A percentile compares a stretch with the other conserved stretches of the same genome.
Evolutionary conservation across 495 filamentous ascomycete species (phyloP).

Genomic region (Aspergillus bridgeri): DNA sequence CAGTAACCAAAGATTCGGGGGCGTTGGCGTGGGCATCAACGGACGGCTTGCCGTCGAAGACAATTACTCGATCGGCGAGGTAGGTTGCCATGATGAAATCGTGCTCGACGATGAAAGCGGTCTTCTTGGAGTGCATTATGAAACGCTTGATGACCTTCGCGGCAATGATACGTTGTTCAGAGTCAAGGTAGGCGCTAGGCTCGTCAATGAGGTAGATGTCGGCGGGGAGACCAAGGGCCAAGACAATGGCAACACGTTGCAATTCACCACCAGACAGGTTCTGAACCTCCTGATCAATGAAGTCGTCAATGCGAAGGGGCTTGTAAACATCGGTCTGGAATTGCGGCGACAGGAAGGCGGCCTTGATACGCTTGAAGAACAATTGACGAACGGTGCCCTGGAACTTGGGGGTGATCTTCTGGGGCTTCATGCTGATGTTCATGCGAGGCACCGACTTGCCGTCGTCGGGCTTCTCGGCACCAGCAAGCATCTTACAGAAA

Average conservation of each 20-base stretch:
- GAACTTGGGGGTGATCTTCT: slow-evolving; percentile 98
- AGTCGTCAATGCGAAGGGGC: slow-evolving; percentile 94
- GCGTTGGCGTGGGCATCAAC: slow-evolving; percentile 81
- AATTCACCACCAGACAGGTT: slow-evolving; percentile 98
- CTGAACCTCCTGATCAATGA: slow-evolving; percentile 99
- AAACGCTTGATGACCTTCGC: slow-evolving; percentile 97
- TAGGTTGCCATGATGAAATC: slow-evolving; percentile 99
- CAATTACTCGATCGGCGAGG: slow-evolving; percentile 95
- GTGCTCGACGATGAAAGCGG: slow-evolving; percentile 98
- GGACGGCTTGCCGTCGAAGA: slow-evolving; percentile 92
- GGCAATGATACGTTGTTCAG: slow-evolving; percentile 97
- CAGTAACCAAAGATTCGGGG: slow-evolving; percentile 88
- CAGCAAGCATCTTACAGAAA: slow-evolving; percentile 94
- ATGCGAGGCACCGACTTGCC: slow-evolving; percentile 74
- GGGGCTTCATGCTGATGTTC: slow-evolving; percentile 98
- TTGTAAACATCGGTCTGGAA: slow-evolving; percentile 99
- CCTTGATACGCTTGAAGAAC: slow-evolving; percentile 97
- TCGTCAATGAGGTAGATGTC: slow-evolving; percentile 99
- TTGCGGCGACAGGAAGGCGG: slow-evolving; percentile 89
- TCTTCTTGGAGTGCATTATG: slow-evolving; percentile 99
- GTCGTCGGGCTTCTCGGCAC: slow-evolving; percentile 84
- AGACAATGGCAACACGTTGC: slow-evolving; percentile 95
- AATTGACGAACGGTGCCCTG: slow-evolving; percentile 90
- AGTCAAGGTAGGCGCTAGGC: slow-evolving; percentile 91
- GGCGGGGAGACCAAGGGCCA: slow-evolving; percentile 91